Evolutionary conservation across 2,329 filamentous ascomycete species (phyloP).

Genomic region (Cladosporium sphaerospermum): DNA sequence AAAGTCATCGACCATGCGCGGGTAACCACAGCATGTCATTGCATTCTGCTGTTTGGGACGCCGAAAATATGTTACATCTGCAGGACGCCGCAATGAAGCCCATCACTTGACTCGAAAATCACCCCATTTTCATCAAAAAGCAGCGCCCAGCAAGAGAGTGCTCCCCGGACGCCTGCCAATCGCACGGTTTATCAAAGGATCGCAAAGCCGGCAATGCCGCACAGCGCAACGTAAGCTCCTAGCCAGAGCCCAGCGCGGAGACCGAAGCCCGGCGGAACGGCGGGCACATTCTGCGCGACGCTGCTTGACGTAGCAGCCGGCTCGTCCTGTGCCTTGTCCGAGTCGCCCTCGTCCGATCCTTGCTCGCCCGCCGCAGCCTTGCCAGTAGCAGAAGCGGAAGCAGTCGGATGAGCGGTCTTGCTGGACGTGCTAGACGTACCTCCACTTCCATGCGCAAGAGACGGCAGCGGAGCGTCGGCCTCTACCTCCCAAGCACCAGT

Average conservation of each 20-base stretch:
- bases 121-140: too few species aligned
- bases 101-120: too few species aligned
- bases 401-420: background rate
- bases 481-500: constrained; percentile 65
- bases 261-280: background rate
- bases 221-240: background rate
- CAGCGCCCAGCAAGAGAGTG: too few species aligned
- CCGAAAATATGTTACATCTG: too few species aligned
- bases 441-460: constrained; percentile 48
- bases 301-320: background rate
- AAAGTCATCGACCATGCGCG: too few species aligned
- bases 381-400: background rate
- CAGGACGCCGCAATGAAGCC: too few species aligned
- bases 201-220: background rate
- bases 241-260: background rate
- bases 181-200: background rate
- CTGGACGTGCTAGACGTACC: background rate
- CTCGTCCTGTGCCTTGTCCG: background rate
- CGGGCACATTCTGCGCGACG: background rate
- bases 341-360: background rate
- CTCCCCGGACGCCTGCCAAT: background rate
- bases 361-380: background rate
- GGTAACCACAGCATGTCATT: too few species aligned
- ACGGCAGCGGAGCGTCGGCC: constrained; percentile 63
- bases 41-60: too few species aligned